Evolutionary conservation across 345 rosid species (phyloP).

Genomic region (Noccaea bulbosa): DNA sequence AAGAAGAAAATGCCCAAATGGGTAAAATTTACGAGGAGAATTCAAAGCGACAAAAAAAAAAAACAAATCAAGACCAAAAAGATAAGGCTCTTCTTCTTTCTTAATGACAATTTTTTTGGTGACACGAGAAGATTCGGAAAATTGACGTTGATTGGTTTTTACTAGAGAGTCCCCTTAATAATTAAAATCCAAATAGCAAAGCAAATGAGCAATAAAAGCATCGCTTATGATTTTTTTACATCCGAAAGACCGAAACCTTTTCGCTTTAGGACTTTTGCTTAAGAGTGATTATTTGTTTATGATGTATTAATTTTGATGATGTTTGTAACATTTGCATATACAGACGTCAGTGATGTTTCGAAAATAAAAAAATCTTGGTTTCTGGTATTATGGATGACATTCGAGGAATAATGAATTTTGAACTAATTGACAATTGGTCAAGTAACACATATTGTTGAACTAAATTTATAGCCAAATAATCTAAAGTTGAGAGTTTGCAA

Average conservation of each 20-base stretch:
- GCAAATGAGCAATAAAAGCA: neutral
- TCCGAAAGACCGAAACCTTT: too few species aligned
- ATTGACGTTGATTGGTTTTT: conserved; percentile 31
- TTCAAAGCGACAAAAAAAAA: conserved; percentile 34
- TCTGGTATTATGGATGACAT: neutral
- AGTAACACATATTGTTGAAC: too few species aligned
- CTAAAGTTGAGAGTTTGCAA: neutral
- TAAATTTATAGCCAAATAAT: neutral
- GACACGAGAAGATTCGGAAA: conserved; percentile 40
- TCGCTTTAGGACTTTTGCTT: conserved; percentile 4
- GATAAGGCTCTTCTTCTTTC: conserved; percentile 37
- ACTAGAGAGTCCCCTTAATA: neutral
- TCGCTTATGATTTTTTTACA: conserved; percentile 4
- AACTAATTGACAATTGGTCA: too few species aligned
- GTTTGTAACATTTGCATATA: neutral
- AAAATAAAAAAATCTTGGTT: neutral
- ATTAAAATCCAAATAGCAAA: neutral
- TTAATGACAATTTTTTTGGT: conserved; percentile 24
- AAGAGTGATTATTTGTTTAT: neutral
- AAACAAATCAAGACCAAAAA: conserved; percentile 10
- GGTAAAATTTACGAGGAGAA: conserved; percentile 17
- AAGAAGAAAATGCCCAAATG: conserved; percentile 24
- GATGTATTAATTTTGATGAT: neutral
- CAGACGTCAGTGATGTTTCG: neutral
- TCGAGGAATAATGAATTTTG: neutral